A percentile compares a stretch with the other conserved stretches of the same genome.
phyloP scores from a whole-genome alignment of 108 stramenopile species.

The Pseudonitzschia pungens region DNA sequence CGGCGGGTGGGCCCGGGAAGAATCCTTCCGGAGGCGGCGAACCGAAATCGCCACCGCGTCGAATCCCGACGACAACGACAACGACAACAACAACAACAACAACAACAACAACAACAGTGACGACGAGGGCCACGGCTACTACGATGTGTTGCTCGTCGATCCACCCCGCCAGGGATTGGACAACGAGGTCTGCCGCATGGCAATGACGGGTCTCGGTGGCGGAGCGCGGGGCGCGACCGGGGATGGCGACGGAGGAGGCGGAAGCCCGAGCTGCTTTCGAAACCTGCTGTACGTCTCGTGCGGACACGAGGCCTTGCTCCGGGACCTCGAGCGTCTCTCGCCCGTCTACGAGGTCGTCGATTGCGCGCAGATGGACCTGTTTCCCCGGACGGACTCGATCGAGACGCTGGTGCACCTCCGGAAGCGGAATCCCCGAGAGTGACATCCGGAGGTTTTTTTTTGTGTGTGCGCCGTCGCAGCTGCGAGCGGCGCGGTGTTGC shows the following conservation, averaged over 20 bases:
- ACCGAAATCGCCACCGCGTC: too few relatives aligned
- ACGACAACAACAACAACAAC: background rate
- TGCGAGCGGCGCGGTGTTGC: too few relatives aligned
- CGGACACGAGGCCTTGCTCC: constrained; percentile 57
- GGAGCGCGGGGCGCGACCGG: background rate
- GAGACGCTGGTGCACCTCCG: constrained; percentile 71
- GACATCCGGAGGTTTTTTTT: too few relatives aligned
- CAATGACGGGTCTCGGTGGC: constrained; percentile 30
- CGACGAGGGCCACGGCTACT: constrained; percentile 18
- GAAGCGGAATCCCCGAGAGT: too few relatives aligned
- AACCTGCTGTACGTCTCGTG: constrained; percentile 74
- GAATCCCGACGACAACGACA: background rate
- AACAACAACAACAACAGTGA: background rate
- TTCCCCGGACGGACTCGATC: constrained; percentile 72
- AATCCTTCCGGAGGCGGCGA: constrained; percentile 3
- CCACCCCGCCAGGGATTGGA: constrained; percentile 68
- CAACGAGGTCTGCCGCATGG: constrained; percentile 61
- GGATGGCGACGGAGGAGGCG: constrained; percentile 9
- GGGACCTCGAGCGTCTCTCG: constrained; percentile 55
- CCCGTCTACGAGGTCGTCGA: constrained; percentile 51
- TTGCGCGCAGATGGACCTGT: constrained; percentile 64
- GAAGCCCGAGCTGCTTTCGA: constrained; percentile 24
- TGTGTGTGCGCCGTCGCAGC: too few relatives aligned
- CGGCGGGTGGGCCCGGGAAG: constrained; percentile 47
- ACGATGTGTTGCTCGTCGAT: constrained; percentile 71